Base-by-base conservation (phyloP, 805 yeast species). In the Nakazawaea anatomiae region DNA sequence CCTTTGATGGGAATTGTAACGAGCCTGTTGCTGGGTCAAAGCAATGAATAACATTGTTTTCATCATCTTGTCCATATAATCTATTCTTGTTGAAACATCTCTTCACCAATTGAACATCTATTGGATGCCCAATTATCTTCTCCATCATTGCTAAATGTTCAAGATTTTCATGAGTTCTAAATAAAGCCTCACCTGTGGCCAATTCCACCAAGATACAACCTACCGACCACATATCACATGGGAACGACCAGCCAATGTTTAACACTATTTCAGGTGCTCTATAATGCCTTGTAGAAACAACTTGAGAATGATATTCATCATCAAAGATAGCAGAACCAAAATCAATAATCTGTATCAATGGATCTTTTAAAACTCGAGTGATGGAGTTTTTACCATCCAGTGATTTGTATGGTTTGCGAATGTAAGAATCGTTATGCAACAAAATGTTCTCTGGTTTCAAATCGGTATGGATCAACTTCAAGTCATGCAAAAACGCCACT, bases 121-220 rank as follows among this genome's bases (percentile, higher is more conserved):
- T 73, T 14, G 66, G 72, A 55, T 70, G 66, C 25, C 85, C 87
- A 29, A 84, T 73, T 25, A 91, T 79, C 56, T 81, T 83, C 66
- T 94, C 92, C 87, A 94, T 94, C 87, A 94, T 84, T 12, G 96
- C 96, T 65, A 94, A 72, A 68, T 94, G 99, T 66, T 92, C 98
- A 47, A 84, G 71, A 65, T 92, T 91, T 63, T 94, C 97, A 65
- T 92, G 97, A 1, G 98, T 94, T 57, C 89, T 90, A 68, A 92
- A 94, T 28, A 94, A 70, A 0, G 97, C 96, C 61, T 89, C 96
- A 30, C 99, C 99, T 18, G 95, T 89, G 39, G 88, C 83, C 46
- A 94, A 69, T 68, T 94, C 99, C 8, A 89, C 91, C 36, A 94
- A 69, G 12, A 94, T 89, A 66, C 98, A 92, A 1, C 97, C 99